Base-by-base conservation (phyloP, 148 eudicot genomes). In the Camellia sinensis region DNA sequence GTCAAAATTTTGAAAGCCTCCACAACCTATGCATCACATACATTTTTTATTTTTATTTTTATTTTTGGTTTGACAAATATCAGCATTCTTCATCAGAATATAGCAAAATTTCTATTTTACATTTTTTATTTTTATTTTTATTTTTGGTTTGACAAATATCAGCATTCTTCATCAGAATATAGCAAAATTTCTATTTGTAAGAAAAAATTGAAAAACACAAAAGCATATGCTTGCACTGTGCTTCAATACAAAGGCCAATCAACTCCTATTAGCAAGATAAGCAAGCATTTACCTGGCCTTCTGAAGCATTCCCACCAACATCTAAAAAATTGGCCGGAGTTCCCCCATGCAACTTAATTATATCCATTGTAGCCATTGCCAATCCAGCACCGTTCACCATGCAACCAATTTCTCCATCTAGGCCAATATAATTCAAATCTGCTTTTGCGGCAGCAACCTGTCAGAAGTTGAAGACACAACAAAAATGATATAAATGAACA, bases 291-390 rank as follows among this genome's bases (percentile, higher is more conserved):
- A 89, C 99, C 97, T 95, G 99, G 82, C 83, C 68, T 84, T 95
- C 98, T 82, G 99, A 93, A 67, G 98, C 99, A 90, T 89, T 93
- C 60, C 99, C 98, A 67, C 99, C 98, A 64, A 96, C 99, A 88
- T 96, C 98, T 66, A 96, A 91, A 84, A 96, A 96, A 86, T 96
- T 96, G 81, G 99, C 98, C 75, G 99, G 99, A 76, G 98, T 96
- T 77, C 99, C 97, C 41, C 99, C 98, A 82, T 88, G 97, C 79
- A 96, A 75, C 88, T 96, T 96, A 77, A 96, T 96, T 19, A 96
- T 96, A 83, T 96, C 99, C 99, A 93, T 96, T 72, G 99, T 96
- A 69, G 99, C 97, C 99, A 96, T 96, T 76, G 99, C 99, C 88
- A 93, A 87, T 78, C 99, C 99, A 82, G 99, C 98, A 40, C 99